A percentile compares a stretch with the other conserved stretches of the same genome.
phyloP scores from a whole-genome alignment of 1,284 basidiomycete genomes.

The Meripilus lineatus region DNA sequence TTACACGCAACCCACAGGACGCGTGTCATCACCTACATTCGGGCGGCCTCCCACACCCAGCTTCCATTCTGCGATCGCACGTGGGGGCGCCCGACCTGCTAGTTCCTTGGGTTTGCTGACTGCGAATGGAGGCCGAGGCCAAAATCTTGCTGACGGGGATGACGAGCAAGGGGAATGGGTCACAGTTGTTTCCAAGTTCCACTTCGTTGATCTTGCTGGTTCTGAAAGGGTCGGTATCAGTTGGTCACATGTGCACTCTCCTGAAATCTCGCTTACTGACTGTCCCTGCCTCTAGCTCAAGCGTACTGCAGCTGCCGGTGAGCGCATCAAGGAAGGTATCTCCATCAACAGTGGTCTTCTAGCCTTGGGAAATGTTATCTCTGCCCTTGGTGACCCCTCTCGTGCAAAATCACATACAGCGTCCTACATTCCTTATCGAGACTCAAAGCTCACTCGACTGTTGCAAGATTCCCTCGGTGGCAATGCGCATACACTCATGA shows the following conservation, averaged over 20 bases:
- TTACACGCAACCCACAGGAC: constrained; percentile 39
- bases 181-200: constrained; percentile 93
- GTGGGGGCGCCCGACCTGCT: constrained; percentile 67
- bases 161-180: constrained; percentile 79
- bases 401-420: constrained; percentile 72
- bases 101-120: constrained; percentile 63
- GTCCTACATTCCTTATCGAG: constrained; percentile 92
- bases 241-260: not conserved
- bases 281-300: constrained; percentile 60
- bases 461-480: constrained; percentile 99
- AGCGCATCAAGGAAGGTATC: constrained; percentile 95
- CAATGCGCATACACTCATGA: constrained; percentile 98
- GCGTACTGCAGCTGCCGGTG: constrained; percentile 88
- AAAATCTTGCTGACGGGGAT: constrained; percentile 34
- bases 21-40: constrained; percentile 70
- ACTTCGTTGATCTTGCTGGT: constrained; percentile 97
- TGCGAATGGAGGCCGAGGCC: constrained; percentile 39
- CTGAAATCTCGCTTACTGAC: constrained; percentile 9
- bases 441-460: constrained; percentile 95
- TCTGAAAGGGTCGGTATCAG: constrained; percentile 76
- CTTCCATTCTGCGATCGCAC: constrained; percentile 65
- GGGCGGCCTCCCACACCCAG: constrained; percentile 73
- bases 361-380: constrained; percentile 97
- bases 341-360: constrained; percentile 96
- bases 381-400: constrained; percentile 92